Evolutionary conservation across 805 yeast species (phyloP), one percentile per base, ranked within the genome.

Genomic region (Torulaspora maleeae): DNA sequence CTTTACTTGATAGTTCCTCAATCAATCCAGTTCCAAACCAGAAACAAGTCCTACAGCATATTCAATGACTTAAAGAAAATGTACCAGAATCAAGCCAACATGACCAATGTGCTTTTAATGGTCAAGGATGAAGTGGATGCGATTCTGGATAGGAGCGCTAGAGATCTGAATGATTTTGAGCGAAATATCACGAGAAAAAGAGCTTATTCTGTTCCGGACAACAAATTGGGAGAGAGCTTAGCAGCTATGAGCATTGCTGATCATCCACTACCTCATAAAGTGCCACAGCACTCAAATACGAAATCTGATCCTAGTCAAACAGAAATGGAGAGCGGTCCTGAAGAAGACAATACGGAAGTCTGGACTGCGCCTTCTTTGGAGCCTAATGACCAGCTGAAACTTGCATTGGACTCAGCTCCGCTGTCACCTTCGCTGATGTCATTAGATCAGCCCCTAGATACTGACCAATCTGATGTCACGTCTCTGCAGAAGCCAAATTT

Each of bases 351-450:
- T 8, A 55, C 60, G 4, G 56, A 61, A 4, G 46, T 67, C 34
- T 70, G 74, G 74, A 59, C 59, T 0, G 72, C 73, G 1, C 74
- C 74, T 2, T 53, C 60, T 11, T 43, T 69, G 4, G 68, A 66
- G 32, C 71, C 74, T 3, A 63, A 66, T 36, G 73, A 70, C 45
- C 72, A 69, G 40, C 50, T 70, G 22, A 55, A 63, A 44, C 49
- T 69, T 8, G 68, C 66, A 1, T 36, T 57, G n/a, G 57, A 51
- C 11, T 20, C 38, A 1, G 43, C 41, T 4, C 33, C 40, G 2
- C 28, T 36, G 9, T 42, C 48, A 3, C 41, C 48, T 5, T 43
- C 48, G 4, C 32, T 38, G 2, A 27, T 39, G 25, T 53, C 47
- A n/a, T 41, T 45, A 6, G 19, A 32, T 11, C 47, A 46, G 9